These are phyloP conservation scores for Saccharomycopsis phalli DNA, from an alignment of 1,139 yeast genomes.

Conservation along the genomic window DNA sequence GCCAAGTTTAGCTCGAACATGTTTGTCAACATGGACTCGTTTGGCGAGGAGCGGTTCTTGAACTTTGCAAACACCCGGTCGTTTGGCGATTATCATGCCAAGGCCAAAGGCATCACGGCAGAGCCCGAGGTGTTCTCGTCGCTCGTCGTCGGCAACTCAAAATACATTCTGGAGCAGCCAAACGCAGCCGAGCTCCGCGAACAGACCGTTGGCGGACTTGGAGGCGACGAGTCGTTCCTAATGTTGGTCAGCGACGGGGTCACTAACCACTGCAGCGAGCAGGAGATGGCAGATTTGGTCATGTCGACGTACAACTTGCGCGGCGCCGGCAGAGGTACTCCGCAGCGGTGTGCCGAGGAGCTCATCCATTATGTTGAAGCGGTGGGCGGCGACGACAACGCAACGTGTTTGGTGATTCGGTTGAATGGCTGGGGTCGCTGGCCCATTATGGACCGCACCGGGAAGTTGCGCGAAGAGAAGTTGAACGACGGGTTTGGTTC, in stretches of 20 bases:
- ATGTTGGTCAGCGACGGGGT: slow-evolving; percentile 83
- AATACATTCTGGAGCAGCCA: slow-evolving; percentile 28
- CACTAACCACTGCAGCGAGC: slow-evolving; percentile 71
- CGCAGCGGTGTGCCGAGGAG: slow-evolving; percentile 80
- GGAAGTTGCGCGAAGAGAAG: slow-evolving; percentile 66
- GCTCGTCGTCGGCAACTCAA: slow-evolving; percentile 48
- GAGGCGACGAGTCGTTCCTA: slow-evolving; percentile 77
- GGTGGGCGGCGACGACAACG: slow-evolving; percentile 89
- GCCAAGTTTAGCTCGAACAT: slow-evolving; percentile 64
- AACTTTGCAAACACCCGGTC: slow-evolving; percentile 87
- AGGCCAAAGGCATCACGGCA: slow-evolving; percentile 77
- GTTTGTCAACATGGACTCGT: slow-evolving; percentile 62
- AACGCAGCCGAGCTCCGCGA: slow-evolving; percentile 23
- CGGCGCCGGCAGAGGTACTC: slow-evolving; percentile 67
- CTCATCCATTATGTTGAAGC: slow-evolving; percentile 77
- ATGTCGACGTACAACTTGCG: slow-evolving; percentile 60
- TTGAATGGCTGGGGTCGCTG: slow-evolving; percentile 91
- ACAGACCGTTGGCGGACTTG: slow-evolving; percentile 28
- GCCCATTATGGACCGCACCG: slow-evolving; percentile 79
- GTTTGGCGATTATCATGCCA: slow-evolving; percentile 80
- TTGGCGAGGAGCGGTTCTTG: slow-evolving; percentile 79
- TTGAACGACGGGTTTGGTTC: slow-evolving; percentile 29
- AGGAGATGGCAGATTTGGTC: slow-evolving; percentile 81
- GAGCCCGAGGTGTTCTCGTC: slow-evolving; percentile 77
- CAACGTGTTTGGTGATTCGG: slow-evolving; percentile 76